These are phyloP conservation scores for Otatea glauca DNA, from an alignment of 176 grass and related monocot genomes.

Conservation along the genomic window DNA sequence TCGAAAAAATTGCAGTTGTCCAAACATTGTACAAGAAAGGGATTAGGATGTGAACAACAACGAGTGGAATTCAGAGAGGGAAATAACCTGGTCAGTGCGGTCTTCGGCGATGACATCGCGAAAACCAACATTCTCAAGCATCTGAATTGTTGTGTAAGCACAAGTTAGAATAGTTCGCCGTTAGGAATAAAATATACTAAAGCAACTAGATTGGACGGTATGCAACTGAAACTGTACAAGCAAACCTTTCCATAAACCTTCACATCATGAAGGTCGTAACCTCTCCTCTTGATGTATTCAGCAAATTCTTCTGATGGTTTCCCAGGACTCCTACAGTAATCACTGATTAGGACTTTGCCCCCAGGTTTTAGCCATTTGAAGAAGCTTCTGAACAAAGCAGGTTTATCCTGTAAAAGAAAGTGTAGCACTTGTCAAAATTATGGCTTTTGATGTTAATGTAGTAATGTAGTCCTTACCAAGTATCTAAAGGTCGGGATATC, in stretches of 20 bases:
- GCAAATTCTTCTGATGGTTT: constrained; percentile 78
- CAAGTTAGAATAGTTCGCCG: not conserved
- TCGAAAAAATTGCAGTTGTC: not conserved
- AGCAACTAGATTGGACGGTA: not conserved
- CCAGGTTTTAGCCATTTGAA: constrained; percentile 95
- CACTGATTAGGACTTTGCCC: constrained; percentile 89
- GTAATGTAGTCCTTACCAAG: not conserved
- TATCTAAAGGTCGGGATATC: not conserved
- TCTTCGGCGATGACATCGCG: constrained; percentile 77
- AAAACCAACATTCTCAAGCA: constrained; percentile 86
- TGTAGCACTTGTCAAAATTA: constrained; percentile 5
- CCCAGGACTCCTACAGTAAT: constrained; percentile 87
- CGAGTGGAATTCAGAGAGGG: not conserved
- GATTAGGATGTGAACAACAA: not conserved
- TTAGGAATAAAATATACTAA: not conserved
- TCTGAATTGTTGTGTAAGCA: constrained; percentile 46
- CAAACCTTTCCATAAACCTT: constrained; percentile 87
- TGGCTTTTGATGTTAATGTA: not conserved
- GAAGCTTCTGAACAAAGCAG: constrained; percentile 80
- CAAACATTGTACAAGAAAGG: not conserved
- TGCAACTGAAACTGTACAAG: constrained; percentile 10
- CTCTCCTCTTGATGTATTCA: constrained; percentile 80
- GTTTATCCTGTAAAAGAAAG: constrained; percentile 75
- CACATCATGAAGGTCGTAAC: constrained; percentile 93
- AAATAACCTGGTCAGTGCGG: constrained; percentile 77